phyloP scores from a whole-genome alignment of 169 alveolate species.

The Perkinsus marinus region DNA sequence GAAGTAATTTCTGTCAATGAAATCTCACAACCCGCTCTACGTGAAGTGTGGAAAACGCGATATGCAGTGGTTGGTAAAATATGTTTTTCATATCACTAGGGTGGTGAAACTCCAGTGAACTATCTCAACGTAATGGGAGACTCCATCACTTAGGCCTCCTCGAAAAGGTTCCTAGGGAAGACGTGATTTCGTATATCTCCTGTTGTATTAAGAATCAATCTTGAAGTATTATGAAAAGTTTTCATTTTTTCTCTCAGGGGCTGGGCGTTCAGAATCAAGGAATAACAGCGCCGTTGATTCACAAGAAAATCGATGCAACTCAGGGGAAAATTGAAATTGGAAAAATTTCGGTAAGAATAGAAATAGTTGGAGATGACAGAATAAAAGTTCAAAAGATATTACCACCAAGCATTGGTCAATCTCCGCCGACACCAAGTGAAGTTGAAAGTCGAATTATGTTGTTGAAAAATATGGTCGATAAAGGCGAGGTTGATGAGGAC shows the following conservation, averaged over 20 bases:
- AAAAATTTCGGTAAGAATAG: background rate
- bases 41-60: too few relatives aligned
- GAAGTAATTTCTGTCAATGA: too few relatives aligned
- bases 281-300: background rate
- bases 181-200: too few relatives aligned
- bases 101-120: too few relatives aligned
- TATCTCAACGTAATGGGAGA: too few relatives aligned
- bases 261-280: background rate
- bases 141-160: too few relatives aligned
- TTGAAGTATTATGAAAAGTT: too few relatives aligned
- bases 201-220: too few relatives aligned
- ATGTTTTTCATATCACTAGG: too few relatives aligned
- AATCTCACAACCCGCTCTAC: too few relatives aligned
- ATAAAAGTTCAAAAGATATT: background rate
- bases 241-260: background rate
- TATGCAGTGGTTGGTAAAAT: too few relatives aligned
- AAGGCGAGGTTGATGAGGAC: background rate
- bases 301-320: background rate
- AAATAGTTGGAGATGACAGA: background rate
- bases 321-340: background rate
- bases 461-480: background rate
- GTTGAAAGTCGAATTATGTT: background rate
- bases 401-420: background rate
- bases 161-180: too few relatives aligned
- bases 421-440: background rate